Conservation (phyloP, 306 rosid genomes). For the Quillaja saponaria region DNA sequence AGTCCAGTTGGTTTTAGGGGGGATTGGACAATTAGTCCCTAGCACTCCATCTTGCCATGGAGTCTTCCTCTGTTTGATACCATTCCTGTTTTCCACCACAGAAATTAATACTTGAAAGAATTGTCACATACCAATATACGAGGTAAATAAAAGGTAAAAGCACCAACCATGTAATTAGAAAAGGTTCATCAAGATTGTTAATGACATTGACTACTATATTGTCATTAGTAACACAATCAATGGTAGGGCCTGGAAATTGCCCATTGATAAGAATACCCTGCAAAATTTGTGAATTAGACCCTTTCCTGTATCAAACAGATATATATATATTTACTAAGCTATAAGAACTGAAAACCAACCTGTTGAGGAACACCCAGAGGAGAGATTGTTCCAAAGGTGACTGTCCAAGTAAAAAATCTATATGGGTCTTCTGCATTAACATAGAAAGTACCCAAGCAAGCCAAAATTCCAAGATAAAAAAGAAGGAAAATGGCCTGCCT, state of each 20-base stretch:
- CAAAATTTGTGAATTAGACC: conserved; percentile 4
- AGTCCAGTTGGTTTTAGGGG: conserved; percentile 79
- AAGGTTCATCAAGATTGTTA: conserved; percentile 73
- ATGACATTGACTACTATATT: conserved; percentile 63
- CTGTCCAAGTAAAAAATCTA: conserved; percentile 54
- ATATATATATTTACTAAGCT: no score
- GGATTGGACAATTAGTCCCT: conserved; percentile 89
- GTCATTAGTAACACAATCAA: conserved; percentile 76
- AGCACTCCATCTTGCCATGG: conserved; percentile 89
- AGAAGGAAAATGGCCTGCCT: conserved; percentile 36
- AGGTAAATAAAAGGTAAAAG: background rate
- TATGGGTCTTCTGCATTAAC: conserved; percentile 75
- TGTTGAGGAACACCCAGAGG: conserved; percentile 76
- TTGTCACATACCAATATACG: background rate
- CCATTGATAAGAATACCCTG: conserved; percentile 90
- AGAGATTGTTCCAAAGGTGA: conserved; percentile 59
- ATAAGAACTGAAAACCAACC: conserved; percentile 37
- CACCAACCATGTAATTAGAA: conserved; percentile 82
- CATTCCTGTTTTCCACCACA: conserved; percentile 60
- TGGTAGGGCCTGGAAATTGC: conserved; percentile 82
- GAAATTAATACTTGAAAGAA: background rate
- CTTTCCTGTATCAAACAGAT: no score
- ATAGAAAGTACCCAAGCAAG: conserved; percentile 41
- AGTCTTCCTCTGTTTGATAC: conserved; percentile 67
- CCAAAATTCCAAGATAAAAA: conserved; percentile 44